Evolutionary conservation across 225 moss, liverwort and hornwort genomes (phyloP), one percentile per base, ranked within the genome.

Genomic region (Ulota crispa): DNA sequence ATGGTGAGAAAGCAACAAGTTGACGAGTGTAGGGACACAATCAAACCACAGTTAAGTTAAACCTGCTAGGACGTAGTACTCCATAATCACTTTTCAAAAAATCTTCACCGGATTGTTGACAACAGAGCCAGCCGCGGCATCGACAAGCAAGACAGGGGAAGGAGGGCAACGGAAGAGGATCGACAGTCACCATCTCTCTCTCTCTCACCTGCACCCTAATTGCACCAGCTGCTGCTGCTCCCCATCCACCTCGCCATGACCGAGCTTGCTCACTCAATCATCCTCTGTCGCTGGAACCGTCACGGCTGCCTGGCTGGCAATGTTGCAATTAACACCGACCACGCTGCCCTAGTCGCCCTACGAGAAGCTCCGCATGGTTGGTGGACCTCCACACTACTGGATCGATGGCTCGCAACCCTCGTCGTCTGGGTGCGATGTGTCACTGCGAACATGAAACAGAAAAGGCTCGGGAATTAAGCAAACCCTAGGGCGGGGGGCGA

Each of bases 191-290:
- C 42, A 53, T 75, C 84, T 47, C 81, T 56, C 81, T 82, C 84
- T 81, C 81, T 56, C 81, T 82, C 84, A 87, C 84, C 81, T 77
- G 73, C 81, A 69, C 73, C 87, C 87, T 81, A 87, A 87, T 84
- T 81, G 34, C 81, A 79, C 39, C 37, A 74, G 68, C 85, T 61
- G 4, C 85, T 41, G 53, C 67, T 53, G 59, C 76, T 80, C 32
- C 63, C 42, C 80, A 71, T 66, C 20, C 71, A 30, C 79, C 57
- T 14, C 73, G 81, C 85, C 86, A 83, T 86, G 16, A 77, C 34
- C 72, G 32, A 18, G 0, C 52, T 78, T 39, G 0, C 50, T 63
- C 78, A 2, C 43, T 45, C n/a, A 4, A 15, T 66, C 73, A 66
- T 12, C n/a, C 63, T 12, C 37, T 3, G 31, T n/a, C 57, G 43